A percentile compares a stretch with the other conserved stretches of the same genome.
These are phyloP conservation scores for Wallacemonas collosoma DNA, from an alignment of 208 protist genomes.

Conservation along the genomic window DNA sequence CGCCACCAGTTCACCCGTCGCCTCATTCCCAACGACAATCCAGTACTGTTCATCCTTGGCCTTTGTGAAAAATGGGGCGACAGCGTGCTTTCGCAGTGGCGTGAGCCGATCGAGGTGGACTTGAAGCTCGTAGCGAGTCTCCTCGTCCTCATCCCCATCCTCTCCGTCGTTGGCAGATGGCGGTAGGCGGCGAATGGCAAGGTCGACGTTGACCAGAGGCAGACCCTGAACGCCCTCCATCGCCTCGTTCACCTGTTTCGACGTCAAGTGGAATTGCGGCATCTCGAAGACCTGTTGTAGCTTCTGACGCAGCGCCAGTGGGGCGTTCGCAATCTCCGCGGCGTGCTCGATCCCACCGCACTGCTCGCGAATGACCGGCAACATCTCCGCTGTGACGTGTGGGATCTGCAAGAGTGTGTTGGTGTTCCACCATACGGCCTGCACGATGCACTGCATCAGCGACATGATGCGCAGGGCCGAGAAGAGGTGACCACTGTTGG, in stretches of 20 bases:
- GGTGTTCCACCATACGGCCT: constrained; percentile 90
- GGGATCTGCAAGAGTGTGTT: constrained; percentile 89
- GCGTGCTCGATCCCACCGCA: constrained; percentile 62
- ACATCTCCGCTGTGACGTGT: constrained; percentile 75
- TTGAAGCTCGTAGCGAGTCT: constrained; percentile 45
- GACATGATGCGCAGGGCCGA: constrained; percentile 90
- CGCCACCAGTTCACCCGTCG: constrained; percentile 90
- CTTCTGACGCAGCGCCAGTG: constrained; percentile 37
- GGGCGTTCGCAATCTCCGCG: constrained; percentile 77
- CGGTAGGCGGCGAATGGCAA: constrained; percentile 43
- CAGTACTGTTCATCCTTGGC: constrained; percentile 94
- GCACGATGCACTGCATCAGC: constrained; percentile 95
- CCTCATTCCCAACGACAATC: constrained; percentile 83
- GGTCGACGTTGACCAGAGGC: constrained; percentile 75
- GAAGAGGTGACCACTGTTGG: constrained; percentile 93
- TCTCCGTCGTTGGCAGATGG: constrained; percentile 16
- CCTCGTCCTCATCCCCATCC: constrained; percentile 30
- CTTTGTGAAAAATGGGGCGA: constrained; percentile 90
- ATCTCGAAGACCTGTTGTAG: constrained; percentile 60
- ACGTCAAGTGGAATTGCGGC: constrained; percentile 43
- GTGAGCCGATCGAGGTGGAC: constrained; percentile 77
- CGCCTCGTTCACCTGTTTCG: constrained; percentile 58
- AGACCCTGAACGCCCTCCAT: constrained; percentile 77
- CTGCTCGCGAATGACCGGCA: constrained; percentile 49
- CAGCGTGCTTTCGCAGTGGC: constrained; percentile 44